A percentile compares a stretch with the other conserved stretches of the same genome.
These are phyloP conservation scores for Cladophialophora bantiana DNA, from an alignment of 2,329 filamentous ascomycete genomes.

Conservation along the genomic window DNA sequence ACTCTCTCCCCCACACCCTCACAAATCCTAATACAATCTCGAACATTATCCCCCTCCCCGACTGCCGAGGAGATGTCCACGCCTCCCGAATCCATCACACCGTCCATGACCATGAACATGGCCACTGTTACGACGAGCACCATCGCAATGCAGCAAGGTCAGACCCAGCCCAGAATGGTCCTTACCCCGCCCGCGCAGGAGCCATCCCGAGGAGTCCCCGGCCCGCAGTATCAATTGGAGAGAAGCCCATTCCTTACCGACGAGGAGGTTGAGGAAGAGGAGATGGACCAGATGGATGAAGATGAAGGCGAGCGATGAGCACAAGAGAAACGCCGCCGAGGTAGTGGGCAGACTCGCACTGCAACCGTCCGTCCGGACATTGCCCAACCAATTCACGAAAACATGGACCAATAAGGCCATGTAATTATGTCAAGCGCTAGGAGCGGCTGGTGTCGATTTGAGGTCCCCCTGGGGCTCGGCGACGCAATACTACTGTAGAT, in stretches of 20 bases:
- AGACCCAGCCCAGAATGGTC: conserved; percentile 25
- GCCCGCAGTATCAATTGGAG: conserved; percentile 37
- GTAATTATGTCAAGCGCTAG: no score
- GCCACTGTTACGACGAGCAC: neutral
- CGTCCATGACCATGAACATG: neutral
- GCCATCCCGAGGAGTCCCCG: conserved; percentile 36
- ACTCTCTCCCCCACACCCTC: conserved; percentile 11
- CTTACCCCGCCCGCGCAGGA: conserved; percentile 38
- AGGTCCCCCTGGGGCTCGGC: no score
- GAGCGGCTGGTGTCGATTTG: no score
- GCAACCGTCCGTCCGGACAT: no score
- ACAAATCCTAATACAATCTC: conserved; percentile 3
- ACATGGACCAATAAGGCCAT: no score
- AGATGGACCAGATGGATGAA: conserved; percentile 8
- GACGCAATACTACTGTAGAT: no score
- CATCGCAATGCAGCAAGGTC: neutral
- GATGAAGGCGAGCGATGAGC: conserved; percentile 7
- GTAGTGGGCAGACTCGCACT: no score
- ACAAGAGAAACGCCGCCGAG: neutral
- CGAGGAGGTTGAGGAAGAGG: conserved; percentile 33
- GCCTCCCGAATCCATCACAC: conserved; percentile 7
- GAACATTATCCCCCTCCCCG: conserved; percentile 9
- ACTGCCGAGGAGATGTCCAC: conserved; percentile 10
- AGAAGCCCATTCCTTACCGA: conserved; percentile 41
- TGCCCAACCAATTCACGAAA: no score